phyloP scores from a whole-genome alignment of 2,329 filamentous ascomycete genomes.

The Canariomyces notabilis region DNA sequence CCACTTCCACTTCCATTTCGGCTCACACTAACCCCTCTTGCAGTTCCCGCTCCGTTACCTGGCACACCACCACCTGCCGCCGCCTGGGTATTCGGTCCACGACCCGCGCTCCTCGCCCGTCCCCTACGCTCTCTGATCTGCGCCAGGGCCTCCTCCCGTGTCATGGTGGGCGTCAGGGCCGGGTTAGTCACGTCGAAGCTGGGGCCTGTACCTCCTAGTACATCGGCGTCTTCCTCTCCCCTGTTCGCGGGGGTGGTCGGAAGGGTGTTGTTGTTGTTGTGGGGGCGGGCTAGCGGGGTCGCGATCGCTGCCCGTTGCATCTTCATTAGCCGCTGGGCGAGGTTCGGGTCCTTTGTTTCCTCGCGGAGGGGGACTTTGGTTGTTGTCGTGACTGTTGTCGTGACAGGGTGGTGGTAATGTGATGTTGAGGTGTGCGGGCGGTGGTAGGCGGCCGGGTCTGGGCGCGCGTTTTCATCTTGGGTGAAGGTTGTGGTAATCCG shows the following conservation, averaged over 20 bases:
- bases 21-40: too few relatives aligned
- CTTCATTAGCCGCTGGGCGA: slow-evolving; percentile 38
- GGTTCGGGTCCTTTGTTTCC: slow-evolving; percentile 39
- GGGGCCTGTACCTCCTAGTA: too few relatives aligned
- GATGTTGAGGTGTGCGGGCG: slow-evolving; percentile 42
- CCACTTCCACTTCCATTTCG: background rate
- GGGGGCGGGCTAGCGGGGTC: too few relatives aligned
- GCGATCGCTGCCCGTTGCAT: too few relatives aligned
- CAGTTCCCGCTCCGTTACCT: too few relatives aligned
- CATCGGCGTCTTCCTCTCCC: slow-evolving; percentile 14
- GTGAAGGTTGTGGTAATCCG: background rate
- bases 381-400: slow-evolving; percentile 47
- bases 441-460: slow-evolving; percentile 2
- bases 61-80: too few relatives aligned
- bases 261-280: too few relatives aligned
- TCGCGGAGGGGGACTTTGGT: slow-evolving; percentile 49
- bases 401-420: slow-evolving; percentile 39
- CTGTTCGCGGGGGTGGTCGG: slow-evolving; percentile 28
- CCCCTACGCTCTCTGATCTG: slow-evolving; percentile 69
- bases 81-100: too few relatives aligned
- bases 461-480: background rate
- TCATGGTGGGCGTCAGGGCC: slow-evolving; percentile 60
- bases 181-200: slow-evolving; percentile 53
- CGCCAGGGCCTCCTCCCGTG: slow-evolving; percentile 68
- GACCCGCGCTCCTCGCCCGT: slow-evolving; percentile 46